phyloP scores from a whole-genome alignment of 1,284 basidiomycete species.

The Cryptococcus maquisensis region DNA sequence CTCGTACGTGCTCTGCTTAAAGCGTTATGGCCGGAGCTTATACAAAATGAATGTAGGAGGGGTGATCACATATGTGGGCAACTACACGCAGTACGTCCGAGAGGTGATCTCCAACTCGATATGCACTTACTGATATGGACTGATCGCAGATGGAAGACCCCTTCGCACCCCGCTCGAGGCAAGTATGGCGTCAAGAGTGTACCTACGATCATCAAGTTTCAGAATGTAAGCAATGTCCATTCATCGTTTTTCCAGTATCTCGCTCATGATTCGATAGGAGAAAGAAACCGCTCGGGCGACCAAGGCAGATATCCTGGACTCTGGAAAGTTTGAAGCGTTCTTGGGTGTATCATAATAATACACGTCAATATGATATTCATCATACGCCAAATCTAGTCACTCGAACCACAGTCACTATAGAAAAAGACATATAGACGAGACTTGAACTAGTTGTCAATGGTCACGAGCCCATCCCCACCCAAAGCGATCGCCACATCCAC shows the following conservation, averaged over 20 bases:
- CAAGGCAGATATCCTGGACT: slow-evolving; percentile 8
- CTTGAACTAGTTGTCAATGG: background rate
- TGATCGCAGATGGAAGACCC: slow-evolving; percentile 14
- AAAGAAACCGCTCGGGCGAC: slow-evolving; percentile 7
- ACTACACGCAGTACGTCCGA: slow-evolving; percentile 10
- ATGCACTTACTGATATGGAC: background rate
- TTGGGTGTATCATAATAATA: background rate
- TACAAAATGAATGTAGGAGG: slow-evolving; percentile 6
- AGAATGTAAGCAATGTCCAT: slow-evolving; percentile 8
- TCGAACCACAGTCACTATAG: too few species aligned
- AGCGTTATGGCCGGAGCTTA: background rate
- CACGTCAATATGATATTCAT: too few species aligned
- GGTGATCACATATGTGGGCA: slow-evolving; percentile 15
- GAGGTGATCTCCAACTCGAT: background rate
- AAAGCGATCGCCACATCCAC: slow-evolving; percentile 6
- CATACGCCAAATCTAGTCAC: too few species aligned
- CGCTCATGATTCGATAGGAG: slow-evolving; percentile 1
- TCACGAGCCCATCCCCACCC: slow-evolving; percentile 3
- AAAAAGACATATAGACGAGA: too few species aligned
- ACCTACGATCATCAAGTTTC: slow-evolving; percentile 14
- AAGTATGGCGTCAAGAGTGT: slow-evolving; percentile 13
- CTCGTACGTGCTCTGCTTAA: slow-evolving; percentile 7
- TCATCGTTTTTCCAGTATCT: background rate
- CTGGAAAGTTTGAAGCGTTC: slow-evolving; percentile 8
- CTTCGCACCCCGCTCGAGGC: slow-evolving; percentile 14